Evolutionary conservation across 1,284 basidiomycete genomes (phyloP), one percentile per base, ranked within the genome.

Genomic region (Malassezia equina): DNA sequence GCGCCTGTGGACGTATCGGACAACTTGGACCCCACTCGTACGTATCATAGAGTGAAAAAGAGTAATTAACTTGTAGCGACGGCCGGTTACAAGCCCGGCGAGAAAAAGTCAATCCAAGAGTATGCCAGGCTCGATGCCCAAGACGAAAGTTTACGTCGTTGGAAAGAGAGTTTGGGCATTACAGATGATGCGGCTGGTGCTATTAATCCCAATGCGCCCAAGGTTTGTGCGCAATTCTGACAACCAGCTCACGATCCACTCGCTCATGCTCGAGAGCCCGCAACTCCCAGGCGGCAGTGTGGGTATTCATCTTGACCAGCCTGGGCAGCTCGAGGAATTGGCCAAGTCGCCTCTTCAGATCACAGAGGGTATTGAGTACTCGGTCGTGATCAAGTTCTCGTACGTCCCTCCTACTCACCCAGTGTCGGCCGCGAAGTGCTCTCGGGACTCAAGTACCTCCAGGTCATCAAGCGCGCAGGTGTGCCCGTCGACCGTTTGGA

Each of bases 101-200:
- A 73, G 55, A 74, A 74, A 51, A 80, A 79, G 72, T 77, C 78
- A 2, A 68, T 81, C 13, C 78, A 77, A 17, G 80, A 81, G 67
- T 78, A 80, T 52, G 76, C 78, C 15, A 74, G 75, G 49, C 81
- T 90, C 51, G 88, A 90, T 75, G 85, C 84, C 11, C 79, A 86
- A 58, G 88, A 91, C 74, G 87, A 90, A 75, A 87, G 85, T 44
- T 75, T 81, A 8, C 78, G 78, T 48, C 84, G 87, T 60, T 91
- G 88, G 88, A 91, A 91, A 75, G 87, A 86, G 23, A 89, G 84
- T 59, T 80, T 93, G 31, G 90, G 90, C 51, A 83, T 91, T 62
- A 81, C 80, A 44, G 80, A 84, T 21, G 51, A 55, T 21, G 56
- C 55, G 12, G 46, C 77, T 23, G 47, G 63, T 5, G 75, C 70